Base-by-base conservation (phyloP, 257 asterid genomes). In the Coffea canephora region DNA sequence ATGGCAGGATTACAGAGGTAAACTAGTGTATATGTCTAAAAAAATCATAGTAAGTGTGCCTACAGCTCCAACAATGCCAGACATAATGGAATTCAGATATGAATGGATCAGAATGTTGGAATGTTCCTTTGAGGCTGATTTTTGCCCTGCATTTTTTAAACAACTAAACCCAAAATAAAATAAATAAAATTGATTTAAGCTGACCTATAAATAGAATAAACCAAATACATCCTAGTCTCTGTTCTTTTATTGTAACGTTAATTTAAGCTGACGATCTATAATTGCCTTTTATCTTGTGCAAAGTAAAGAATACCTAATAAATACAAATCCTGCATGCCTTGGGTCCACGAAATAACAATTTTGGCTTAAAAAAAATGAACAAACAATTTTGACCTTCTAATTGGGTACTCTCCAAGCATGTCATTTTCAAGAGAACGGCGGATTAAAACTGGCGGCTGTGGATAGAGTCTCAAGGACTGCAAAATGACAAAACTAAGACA, bases 361-460 rank as follows among this genome's bases (percentile, higher is more conserved):
- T 39, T 39, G 43, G 43, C 43, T 39, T 39, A 39, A 39, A 39
- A 39, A 39, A 39, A 39, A 39, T 39, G 43, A 39, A 39, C 36
- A 82, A 71, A 39, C 61, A 27, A 79, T 27, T 57, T 76, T 54
- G 74, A 95, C 98, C 96, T 93, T 89, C 88, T 90, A 52, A 93
- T 91, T 18, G 94, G 97, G 89, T 95, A 95, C 78, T 89, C 82
- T 71, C 98, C 99, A 36, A 95, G 95, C 75, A 89, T 75, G 55
- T 93, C 98, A 73, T 90, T 87, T 62, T 84, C 97, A 78, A 95
- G 85, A 77, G 99, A 92, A 54, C 99, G 99, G 16, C 99, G 98
- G 84, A 95, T 93, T 87, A 95, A 77, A 81, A 95, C 98, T 27
- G 99, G 99, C 65, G 99, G 99, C 80, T 95, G 98, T 27, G 99